Percentiles rank a stretch among this genome's conserved stretches.
phyloP scores from a whole-genome alignment of 2,329 filamentous ascomycete species.

The Trichoderma gracile region DNA sequence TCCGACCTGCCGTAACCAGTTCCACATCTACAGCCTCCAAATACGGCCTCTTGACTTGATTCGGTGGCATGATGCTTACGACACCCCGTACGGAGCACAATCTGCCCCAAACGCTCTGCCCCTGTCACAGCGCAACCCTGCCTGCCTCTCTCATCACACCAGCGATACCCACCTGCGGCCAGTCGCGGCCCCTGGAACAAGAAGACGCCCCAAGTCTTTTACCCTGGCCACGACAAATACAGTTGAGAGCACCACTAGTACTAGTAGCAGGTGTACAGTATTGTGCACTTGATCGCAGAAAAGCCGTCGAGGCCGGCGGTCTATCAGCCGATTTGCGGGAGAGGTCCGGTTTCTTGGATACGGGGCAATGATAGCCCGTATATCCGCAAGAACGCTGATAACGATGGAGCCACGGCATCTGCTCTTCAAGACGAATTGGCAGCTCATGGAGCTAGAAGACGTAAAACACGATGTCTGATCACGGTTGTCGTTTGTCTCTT shows the following conservation, averaged over 20 bases:
- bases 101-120: not conserved
- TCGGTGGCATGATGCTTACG: constrained; percentile 11
- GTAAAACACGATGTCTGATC: too few species aligned
- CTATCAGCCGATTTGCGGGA: not conserved
- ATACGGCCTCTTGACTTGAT: not conserved
- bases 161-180: constrained; percentile 3
- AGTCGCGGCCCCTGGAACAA: constrained; percentile 5
- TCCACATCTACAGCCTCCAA: too few species aligned
- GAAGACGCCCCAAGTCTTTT: too few species aligned
- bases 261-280: too few species aligned
- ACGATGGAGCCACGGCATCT: not conserved
- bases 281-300: too few species aligned
- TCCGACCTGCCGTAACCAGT: not conserved
- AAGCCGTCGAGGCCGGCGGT: not conserved
- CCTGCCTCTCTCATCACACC: constrained; percentile 21
- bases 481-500: too few species aligned
- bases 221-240: too few species aligned
- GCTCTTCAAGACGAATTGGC: too few species aligned
- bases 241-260: too few species aligned
- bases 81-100: not conserved
- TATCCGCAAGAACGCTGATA: not conserved
- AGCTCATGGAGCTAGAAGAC: too few species aligned
- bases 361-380: not conserved
- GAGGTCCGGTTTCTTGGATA: not conserved
- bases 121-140: constrained; percentile 1